Base-by-base conservation (phyloP, 2,329 filamentous ascomycete genomes). In the Aureobasidium sp. region DNA sequence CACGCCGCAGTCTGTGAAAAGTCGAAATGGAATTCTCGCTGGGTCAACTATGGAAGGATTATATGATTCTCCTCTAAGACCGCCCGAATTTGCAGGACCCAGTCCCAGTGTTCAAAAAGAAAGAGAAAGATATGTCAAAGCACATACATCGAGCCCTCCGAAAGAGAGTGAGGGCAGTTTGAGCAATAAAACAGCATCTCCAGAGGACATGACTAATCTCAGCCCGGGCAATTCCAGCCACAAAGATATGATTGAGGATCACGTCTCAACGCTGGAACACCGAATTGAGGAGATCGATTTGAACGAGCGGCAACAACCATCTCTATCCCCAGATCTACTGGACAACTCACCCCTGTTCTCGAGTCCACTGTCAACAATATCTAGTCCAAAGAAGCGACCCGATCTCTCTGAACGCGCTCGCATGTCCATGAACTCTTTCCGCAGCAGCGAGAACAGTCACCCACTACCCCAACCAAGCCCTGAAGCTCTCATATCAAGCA, bases 401-500 rank as follows among this genome's bases (percentile, higher is more conserved):
- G 81, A 81, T 7, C 78, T 85, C 31, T 74, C 78, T 4, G 83
- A 85, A 66, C 78, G 82, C 51, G 82, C 82, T 15, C 78, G 82
- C 64, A 76, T 81, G 71, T 82, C 81, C 15, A 82, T 85, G 77
- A 15, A 43, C 3, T 78, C 79, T 16, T 72, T 70, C 62, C 68
- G 67, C 27, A 71, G 71, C 43, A 71, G 51, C 43, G 53, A 66
- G 6, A 48, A 42, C 69, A 23, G 38, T 40, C 25, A 60, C 66
- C 70, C 70, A 16, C 67, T 76, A 66, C 69, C 70, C 8, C 69
- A 74, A 71, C 64, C 74, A 67, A 58, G 71, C 66, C 48, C 68
- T 72, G 29, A 75, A 73, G 29, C 33, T 2, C n/a, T n/a, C 3
- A 8, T 72, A 3, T 73, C 71, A 29, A 43, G 15, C 1, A 15